Conservation (phyloP, 768 basidiomycete species). For the Leucocoprinus leucothites region DNA sequence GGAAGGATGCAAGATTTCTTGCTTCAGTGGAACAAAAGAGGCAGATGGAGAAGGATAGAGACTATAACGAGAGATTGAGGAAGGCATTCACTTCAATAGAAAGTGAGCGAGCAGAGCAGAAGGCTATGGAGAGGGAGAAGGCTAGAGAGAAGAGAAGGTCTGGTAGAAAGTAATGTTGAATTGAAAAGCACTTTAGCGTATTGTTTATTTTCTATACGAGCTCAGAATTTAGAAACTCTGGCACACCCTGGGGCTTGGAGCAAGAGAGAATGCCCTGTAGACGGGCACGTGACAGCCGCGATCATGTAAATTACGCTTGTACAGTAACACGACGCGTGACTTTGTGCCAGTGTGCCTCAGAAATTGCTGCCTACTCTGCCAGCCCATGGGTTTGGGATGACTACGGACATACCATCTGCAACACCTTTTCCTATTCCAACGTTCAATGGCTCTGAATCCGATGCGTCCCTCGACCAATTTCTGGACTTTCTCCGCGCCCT, state of each 20-base stretch:
- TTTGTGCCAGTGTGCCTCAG: not conserved
- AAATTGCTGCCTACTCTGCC: not conserved
- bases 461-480: conserved; percentile 34
- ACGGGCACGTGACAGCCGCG: conserved; percentile 8
- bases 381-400: conserved; percentile 17
- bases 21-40: conserved; percentile 83
- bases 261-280: too few relatives aligned
- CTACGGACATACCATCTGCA: conserved; percentile 17
- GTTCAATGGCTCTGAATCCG: conserved; percentile 25
- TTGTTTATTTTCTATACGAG: too few relatives aligned
- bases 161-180: conserved; percentile 58
- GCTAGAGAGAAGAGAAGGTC: conserved; percentile 70
- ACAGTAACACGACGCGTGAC: not conserved
- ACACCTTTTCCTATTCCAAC: conserved; percentile 28
- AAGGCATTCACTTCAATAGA: conserved; percentile 75
- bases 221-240: too few relatives aligned
- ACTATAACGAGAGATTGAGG: conserved; percentile 82
- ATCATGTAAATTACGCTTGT: too few relatives aligned
- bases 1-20: conserved; percentile 94
- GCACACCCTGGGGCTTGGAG: too few relatives aligned
- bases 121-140: conserved; percentile 86
- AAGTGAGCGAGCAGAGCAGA: conserved; percentile 92
- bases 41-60: conserved; percentile 79
- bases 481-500: conserved; percentile 40
- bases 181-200: not conserved